A percentile compares a stretch with the other conserved stretches of the same genome.
These are phyloP conservation scores for Penicillium paneum DNA, from an alignment of 2,329 filamentous ascomycete genomes.

Conservation along the genomic window DNA sequence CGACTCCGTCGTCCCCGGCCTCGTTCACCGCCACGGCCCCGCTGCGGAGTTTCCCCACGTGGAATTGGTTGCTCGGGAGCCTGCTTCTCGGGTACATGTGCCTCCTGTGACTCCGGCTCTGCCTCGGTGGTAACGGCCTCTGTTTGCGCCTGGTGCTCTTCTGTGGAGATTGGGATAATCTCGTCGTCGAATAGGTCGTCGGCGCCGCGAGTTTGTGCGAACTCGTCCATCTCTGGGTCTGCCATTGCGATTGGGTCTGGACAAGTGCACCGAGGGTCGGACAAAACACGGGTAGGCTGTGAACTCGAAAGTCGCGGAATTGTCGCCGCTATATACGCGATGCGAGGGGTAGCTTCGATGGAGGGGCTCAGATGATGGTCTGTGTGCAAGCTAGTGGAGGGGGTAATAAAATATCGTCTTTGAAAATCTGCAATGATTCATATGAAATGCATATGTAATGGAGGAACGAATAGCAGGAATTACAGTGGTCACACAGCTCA, in stretches of 20 bases:
- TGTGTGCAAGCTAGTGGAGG: constrained; percentile 17
- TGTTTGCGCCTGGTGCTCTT: constrained; percentile 30
- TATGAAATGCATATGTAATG: neutral
- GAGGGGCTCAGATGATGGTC: constrained; percentile 20
- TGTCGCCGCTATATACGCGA: constrained; percentile 13
- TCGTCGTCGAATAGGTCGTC: constrained; percentile 53
- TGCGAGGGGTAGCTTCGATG: constrained; percentile 21
- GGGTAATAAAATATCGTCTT: neutral
- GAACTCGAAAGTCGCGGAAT: neutral
- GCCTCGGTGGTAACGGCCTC: constrained; percentile 17
- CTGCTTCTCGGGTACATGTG: constrained; percentile 14
- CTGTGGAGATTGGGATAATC: constrained; percentile 44
- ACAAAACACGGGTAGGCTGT: neutral
- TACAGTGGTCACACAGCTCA: neutral
- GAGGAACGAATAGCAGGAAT: neutral
- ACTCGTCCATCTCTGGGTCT: constrained; percentile 42
- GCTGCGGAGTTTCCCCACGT: constrained; percentile 26
- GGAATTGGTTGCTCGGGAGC: constrained; percentile 17
- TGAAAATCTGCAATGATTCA: neutral
- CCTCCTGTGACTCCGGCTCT: constrained; percentile 11
- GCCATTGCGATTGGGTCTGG: constrained; percentile 13
- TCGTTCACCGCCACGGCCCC: constrained; percentile 32
- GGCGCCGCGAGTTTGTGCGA: constrained; percentile 49
- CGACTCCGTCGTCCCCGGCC: constrained; percentile 30
- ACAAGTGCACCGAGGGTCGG: neutral